Evolutionary conservation across 225 moss, liverwort and hornwort genomes (phyloP).

Genomic region (Pseudisothecium myosuroides): DNA sequence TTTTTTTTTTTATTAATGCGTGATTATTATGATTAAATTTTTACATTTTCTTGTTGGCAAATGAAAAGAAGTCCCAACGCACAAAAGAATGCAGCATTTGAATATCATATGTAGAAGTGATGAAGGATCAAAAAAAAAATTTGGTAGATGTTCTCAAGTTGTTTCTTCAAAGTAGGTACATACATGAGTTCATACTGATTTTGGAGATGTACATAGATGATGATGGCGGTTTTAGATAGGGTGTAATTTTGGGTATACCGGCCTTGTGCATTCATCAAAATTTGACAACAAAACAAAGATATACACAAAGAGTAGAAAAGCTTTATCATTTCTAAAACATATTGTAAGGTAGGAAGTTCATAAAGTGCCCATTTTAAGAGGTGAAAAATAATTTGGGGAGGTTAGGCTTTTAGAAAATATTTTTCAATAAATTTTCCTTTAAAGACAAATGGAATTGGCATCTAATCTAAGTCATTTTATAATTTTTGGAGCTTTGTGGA

Average conservation of each 20-base stretch:
- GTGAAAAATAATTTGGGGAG: too few relatives aligned
- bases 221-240: rapidly evolving
- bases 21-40: not conserved
- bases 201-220: not conserved
- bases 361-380: not conserved
- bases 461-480: too few relatives aligned
- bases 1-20: not conserved
- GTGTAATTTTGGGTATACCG: rapidly evolving
- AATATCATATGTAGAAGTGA: not conserved
- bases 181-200: not conserved
- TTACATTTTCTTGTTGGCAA: not conserved
- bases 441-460: too few relatives aligned
- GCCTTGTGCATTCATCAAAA: not conserved
- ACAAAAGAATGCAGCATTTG: not conserved
- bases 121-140: too few relatives aligned
- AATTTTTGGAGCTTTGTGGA: too few relatives aligned
- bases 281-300: not conserved
- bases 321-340: not conserved
- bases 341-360: not conserved
- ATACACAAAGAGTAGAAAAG: not conserved
- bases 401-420: too few relatives aligned
- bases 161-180: not conserved
- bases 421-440: too few relatives aligned
- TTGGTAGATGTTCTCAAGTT: not conserved
- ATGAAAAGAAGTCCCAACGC: rapidly evolving